Base-by-base conservation (phyloP, 106 monocot species). In the Xerophyta viscosa region DNA sequence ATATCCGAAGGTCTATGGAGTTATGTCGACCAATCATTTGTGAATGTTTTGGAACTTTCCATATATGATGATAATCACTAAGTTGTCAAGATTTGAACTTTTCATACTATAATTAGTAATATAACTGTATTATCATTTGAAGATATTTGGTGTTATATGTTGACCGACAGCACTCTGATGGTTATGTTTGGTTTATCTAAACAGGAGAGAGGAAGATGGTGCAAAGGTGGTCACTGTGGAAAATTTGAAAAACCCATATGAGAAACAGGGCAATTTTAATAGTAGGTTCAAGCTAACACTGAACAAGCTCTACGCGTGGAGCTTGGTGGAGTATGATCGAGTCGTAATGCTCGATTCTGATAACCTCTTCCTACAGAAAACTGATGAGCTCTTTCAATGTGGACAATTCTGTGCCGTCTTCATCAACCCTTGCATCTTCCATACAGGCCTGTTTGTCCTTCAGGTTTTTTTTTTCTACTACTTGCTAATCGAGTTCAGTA, bases 361-460 rank as follows among this genome's bases (percentile, higher is more conserved):
- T 60, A 98, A 98, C 62, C 52, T 98, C 45, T 98, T 90, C 68
- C 72, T 98, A 20, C 89, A 90, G 48, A 79, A 56, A 4, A 86
- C 96, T 4, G 89, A 98, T 50, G 89, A 98, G 52, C 96, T 98
- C 31, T 90, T 98, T 60, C 96, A 90, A 57, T 98, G 89, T 31
- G 96, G 96, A 26, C 81, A 90, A 66, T 90, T 90, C 37, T 98
- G 96, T 41, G 89, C 96, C 8, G 89, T 79, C 46, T 89, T 86
- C 79, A 89, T 89, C 65, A 89, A 98, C 62, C 89, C 89, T 36
- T 98, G 96, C 66, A 82, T 88, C 64, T 92, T 92, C 71, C 92
- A 92, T 62, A 86, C 92, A 14, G 92, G 92, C 19, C 86, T 92
- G 45, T 92, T 92, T 63, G 92, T 92, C 31, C 86, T 92, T 31